A percentile compares a stretch with the other conserved stretches of the same genome.
Evolutionary conservation across 345 rosid species (phyloP).

Genomic region (Hibiscus syriacus): DNA sequence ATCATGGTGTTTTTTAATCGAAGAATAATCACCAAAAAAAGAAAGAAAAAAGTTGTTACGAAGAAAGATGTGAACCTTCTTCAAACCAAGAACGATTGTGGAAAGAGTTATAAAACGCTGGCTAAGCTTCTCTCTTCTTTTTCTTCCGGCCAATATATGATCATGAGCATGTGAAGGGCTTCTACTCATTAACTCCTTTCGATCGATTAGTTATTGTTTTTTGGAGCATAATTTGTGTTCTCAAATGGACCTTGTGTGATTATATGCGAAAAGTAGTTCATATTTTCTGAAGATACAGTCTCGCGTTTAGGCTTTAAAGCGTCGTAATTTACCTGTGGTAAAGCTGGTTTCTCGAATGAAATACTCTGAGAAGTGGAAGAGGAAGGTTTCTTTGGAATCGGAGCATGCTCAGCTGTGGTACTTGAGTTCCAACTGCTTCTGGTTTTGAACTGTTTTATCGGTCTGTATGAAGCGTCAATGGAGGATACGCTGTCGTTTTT

Average conservation of each 20-base stretch:
- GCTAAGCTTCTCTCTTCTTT: slow-evolving; percentile 49
- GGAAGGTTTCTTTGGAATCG: slow-evolving; percentile 7
- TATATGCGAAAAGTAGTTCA: slow-evolving; percentile 4
- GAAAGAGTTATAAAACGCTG: slow-evolving; percentile 55
- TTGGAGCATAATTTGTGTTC: slow-evolving; percentile 10
- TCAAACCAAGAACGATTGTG: slow-evolving; percentile 46
- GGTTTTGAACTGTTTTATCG: slow-evolving; percentile 23
- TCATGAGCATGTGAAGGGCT: slow-evolving; percentile 38
- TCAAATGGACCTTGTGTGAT: neutral
- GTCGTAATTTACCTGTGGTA: neutral
- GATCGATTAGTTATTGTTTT: neutral
- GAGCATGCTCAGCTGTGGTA: slow-evolving; percentile 8
- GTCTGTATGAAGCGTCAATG: slow-evolving; percentile 12
- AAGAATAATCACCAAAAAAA: neutral
- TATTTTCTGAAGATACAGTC: slow-evolving; percentile 8
- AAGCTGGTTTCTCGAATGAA: slow-evolving; percentile 20
- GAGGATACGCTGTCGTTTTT: slow-evolving; percentile 11
- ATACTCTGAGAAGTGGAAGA: slow-evolving; percentile 16
- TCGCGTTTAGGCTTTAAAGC: slow-evolving; percentile 22
- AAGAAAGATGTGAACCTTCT: slow-evolving; percentile 29
- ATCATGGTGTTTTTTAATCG: neutral
- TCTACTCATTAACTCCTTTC: slow-evolving; percentile 15
- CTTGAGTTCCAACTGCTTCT: slow-evolving; percentile 20
- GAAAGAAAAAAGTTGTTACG: neutral
- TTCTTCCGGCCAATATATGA: slow-evolving; percentile 49